Evolutionary conservation across 352 stramenopile species (phyloP).

Genomic region (Hyaloperonospora brassicae): DNA sequence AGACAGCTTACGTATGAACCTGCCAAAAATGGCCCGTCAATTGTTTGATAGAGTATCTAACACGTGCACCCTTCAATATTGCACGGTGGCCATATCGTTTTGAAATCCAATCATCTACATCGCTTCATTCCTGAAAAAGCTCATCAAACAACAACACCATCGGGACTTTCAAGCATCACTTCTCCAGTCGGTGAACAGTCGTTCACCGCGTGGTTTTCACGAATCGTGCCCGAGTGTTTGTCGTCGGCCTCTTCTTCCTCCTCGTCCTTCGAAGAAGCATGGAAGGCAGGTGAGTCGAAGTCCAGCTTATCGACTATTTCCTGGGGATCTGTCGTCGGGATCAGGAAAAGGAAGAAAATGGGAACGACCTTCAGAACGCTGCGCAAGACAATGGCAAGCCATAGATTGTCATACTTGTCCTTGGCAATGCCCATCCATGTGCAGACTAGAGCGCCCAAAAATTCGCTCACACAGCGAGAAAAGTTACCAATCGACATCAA

Average conservation of each 20-base stretch:
- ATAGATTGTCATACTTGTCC: conserved; percentile 88
- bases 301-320: conserved; percentile 66
- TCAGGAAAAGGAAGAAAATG: conserved; percentile 84
- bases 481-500: conserved; percentile 97
- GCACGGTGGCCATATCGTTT: background rate
- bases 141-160: conserved; percentile 17
- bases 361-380: conserved; percentile 88
- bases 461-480: conserved; percentile 87
- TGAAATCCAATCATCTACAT: background rate
- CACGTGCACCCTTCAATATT: conserved; percentile 4
- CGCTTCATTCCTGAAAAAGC: no score
- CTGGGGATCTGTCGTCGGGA: conserved; percentile 65
- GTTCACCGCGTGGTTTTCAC: conserved; percentile 38
- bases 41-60: conserved; percentile 19
- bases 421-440: conserved; percentile 84
- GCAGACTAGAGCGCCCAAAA: conserved; percentile 89
- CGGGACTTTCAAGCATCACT: conserved; percentile 15
- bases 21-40: conserved; percentile 15
- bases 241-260: conserved; percentile 26
- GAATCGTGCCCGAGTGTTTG: conserved; percentile 29
- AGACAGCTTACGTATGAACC: conserved; percentile 13
- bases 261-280: conserved; percentile 15
- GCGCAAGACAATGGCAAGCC: conserved; percentile 85
- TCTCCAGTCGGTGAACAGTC: conserved; percentile 29
- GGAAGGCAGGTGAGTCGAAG: conserved; percentile 27